Conservation (phyloP, 768 basidiomycete species). For the Phylloporus sp. region DNA sequence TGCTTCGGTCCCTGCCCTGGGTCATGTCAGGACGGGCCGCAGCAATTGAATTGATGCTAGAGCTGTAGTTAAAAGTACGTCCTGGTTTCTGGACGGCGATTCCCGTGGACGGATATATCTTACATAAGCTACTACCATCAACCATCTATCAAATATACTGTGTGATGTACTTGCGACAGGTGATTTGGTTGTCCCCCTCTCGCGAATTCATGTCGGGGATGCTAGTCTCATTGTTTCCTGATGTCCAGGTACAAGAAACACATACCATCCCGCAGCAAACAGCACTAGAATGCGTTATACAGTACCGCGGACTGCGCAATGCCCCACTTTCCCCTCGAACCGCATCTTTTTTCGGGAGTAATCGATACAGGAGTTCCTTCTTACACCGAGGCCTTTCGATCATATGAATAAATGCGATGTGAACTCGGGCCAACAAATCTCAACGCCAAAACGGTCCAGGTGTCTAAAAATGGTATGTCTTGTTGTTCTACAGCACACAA, state of each 20-base stretch:
- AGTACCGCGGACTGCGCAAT: neutral
- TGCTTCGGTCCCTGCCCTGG: neutral
- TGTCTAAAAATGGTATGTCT: constrained; percentile 22
- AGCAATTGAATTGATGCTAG: neutral
- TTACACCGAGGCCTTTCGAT: neutral
- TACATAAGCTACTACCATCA: constrained; percentile 13
- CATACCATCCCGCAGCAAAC: neutral
- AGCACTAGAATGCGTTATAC: neutral
- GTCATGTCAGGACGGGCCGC: neutral
- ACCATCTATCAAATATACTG: neutral
- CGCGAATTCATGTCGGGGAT: constrained; percentile 1
- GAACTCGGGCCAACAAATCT: neutral
- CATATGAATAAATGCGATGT: constrained; percentile 11
- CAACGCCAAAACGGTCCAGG: constrained; percentile 2
- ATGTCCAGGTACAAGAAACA: neutral
- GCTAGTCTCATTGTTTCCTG: neutral
- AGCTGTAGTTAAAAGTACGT: too few species aligned
- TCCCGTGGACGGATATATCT: neutral
- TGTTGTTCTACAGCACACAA: constrained; percentile 14
- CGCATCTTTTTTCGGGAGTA: neutral
- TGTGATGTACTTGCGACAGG: too few species aligned
- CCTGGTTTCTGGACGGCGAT: too few species aligned
- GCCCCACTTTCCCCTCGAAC: neutral
- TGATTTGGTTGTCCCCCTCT: neutral
- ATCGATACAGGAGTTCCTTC: neutral